Evolutionary conservation across 225 moss, liverwort and hornwort genomes (phyloP).

Genomic region (Bryum argenteum): DNA sequence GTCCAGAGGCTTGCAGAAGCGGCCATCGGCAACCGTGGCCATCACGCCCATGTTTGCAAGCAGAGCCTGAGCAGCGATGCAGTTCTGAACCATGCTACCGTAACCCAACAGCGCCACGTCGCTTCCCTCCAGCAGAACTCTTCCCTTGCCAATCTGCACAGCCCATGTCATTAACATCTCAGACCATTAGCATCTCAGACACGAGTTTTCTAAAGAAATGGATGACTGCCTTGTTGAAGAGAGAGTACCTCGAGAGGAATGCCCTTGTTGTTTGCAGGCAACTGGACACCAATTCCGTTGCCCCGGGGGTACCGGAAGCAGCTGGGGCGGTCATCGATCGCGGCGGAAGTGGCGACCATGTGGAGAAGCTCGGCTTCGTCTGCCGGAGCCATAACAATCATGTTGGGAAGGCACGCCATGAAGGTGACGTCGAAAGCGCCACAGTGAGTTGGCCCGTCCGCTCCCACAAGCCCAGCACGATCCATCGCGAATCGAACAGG

Average conservation of each 20-base stretch:
- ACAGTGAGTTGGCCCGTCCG: conserved; percentile 67
- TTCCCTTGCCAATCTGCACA: not conserved
- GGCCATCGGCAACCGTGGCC: not conserved
- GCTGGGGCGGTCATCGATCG: conserved; percentile 60
- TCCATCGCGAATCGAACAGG: conserved; percentile 68
- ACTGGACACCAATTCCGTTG: conserved; percentile 49
- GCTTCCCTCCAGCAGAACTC: not conserved
- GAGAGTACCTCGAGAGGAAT: conserved; percentile 50
- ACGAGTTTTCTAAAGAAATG: no score
- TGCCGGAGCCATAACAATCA: conserved; percentile 62
- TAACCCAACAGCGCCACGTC: not conserved
- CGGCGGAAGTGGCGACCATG: conserved; percentile 57
- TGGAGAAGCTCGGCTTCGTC: conserved; percentile 66
- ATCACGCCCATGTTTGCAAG: not conserved
- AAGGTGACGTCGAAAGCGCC: conserved; percentile 65
- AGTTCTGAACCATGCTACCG: not conserved
- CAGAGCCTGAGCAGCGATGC: not conserved
- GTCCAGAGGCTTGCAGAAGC: not conserved
- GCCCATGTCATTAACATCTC: not conserved
- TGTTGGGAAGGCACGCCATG: conserved; percentile 63
- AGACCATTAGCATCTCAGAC: not conserved
- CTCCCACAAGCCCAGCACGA: conserved; percentile 61
- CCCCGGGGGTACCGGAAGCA: conserved; percentile 63
- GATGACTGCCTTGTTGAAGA: not conserved
- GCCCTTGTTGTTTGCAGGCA: conserved; percentile 56